Percentiles rank a stretch among this genome's conserved stretches.
Evolutionary conservation across 352 stramenopile genomes (phyloP).

Genomic region (Globisporangium irregulare): DNA sequence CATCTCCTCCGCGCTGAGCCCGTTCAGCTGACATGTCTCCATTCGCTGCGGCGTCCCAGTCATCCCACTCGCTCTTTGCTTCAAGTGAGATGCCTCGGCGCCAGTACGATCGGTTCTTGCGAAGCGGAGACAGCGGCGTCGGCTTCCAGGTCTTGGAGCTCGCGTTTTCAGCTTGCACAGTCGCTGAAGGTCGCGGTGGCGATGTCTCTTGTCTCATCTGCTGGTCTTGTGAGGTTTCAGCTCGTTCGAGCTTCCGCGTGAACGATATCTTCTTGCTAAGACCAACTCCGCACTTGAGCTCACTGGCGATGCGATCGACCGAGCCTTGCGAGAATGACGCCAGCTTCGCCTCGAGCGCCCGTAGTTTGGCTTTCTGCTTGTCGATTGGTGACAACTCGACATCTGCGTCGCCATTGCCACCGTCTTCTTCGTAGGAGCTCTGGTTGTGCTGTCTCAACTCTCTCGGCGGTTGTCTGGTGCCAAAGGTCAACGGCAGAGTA

Average conservation of each 20-base stretch:
- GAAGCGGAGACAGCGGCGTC: constrained; percentile 46
- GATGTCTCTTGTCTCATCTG: not conserved
- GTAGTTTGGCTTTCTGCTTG: constrained; percentile 51
- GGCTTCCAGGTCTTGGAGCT: constrained; percentile 19
- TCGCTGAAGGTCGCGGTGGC: not conserved
- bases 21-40: not conserved
- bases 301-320: constrained; percentile 35
- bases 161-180: not conserved
- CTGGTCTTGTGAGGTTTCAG: not conserved
- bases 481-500: not conserved
- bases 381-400: constrained; percentile 36
- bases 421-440: not conserved
- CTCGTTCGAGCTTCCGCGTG: not conserved
- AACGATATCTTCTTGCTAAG: not conserved
- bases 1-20: not conserved
- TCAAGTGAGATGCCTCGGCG: constrained; percentile 54
- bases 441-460: not conserved
- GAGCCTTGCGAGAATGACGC: constrained; percentile 46
- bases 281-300: constrained; percentile 15
- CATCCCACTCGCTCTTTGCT: not conserved
- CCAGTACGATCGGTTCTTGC: constrained; percentile 47
- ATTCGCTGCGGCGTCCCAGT: not conserved
- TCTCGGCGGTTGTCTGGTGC: not conserved
- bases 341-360: constrained; percentile 52
- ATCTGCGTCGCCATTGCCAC: constrained; percentile 3